phyloP scores from a whole-genome alignment of 2,329 filamentous ascomycete genomes.

The Phoma herbarum region DNA sequence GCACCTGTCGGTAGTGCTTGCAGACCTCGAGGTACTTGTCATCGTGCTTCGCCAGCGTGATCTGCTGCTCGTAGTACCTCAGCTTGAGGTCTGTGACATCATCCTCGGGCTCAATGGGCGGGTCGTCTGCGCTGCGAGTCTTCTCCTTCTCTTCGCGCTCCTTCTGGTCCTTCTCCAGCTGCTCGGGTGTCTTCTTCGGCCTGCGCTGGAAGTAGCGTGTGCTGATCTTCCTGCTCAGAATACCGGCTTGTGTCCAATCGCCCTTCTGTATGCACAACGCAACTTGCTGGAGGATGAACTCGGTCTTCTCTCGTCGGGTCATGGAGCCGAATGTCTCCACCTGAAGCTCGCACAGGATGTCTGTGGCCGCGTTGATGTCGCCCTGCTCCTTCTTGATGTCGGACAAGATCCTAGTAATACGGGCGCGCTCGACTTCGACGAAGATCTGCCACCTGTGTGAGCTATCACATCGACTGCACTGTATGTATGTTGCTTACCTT shows the following conservation, averaged over 20 bases:
- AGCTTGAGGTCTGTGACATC: slow-evolving; percentile 97
- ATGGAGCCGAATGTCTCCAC: slow-evolving; percentile 99
- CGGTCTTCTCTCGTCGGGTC: slow-evolving; percentile 96
- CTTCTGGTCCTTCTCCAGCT: slow-evolving; percentile 90
- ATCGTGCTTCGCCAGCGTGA: slow-evolving; percentile 93
- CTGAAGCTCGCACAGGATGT: slow-evolving; percentile 95
- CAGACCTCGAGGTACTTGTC: slow-evolving; percentile 97
- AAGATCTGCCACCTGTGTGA: slow-evolving; percentile 74
- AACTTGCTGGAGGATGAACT: slow-evolving; percentile 97
- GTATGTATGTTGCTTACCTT: slow-evolving; percentile 67
- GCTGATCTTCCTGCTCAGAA: slow-evolving; percentile 96
- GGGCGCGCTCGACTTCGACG: slow-evolving; percentile 96
- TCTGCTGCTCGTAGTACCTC: slow-evolving; percentile 96
- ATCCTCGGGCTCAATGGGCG: slow-evolving; percentile 79
- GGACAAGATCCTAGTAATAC: slow-evolving; percentile 92
- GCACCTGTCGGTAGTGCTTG: slow-evolving; percentile 96
- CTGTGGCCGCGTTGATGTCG: slow-evolving; percentile 86
- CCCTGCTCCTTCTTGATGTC: slow-evolving; percentile 98
- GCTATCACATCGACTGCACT: slow-evolving; percentile 7
- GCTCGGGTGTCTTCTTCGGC: slow-evolving; percentile 87
- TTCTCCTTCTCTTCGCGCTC: slow-evolving; percentile 85
- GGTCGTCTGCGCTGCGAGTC: slow-evolving; percentile 77
- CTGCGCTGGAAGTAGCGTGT: slow-evolving; percentile 90
- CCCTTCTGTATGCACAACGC: slow-evolving; percentile 92
- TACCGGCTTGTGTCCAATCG: slow-evolving; percentile 95